Evolutionary conservation across 2,329 filamentous ascomycete species (phyloP), one percentile per base, ranked within the genome.

Genomic region (Penicillium griseofulvum): DNA sequence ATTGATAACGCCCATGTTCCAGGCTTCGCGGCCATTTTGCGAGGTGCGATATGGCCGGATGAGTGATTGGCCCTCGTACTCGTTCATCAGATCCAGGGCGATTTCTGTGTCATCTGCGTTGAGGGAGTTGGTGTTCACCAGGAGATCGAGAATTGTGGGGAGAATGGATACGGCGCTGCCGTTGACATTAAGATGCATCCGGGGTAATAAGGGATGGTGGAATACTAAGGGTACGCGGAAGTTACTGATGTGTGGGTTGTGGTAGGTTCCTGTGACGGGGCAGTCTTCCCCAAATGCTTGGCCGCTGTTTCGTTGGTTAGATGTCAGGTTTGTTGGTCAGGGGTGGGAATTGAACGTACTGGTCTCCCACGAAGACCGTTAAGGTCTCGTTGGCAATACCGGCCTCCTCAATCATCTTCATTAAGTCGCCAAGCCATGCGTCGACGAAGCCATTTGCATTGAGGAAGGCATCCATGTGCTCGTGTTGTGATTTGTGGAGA

Each of bases 11-110:
- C 59, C 60, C 34, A 71, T 65, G 45, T 70, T 67, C 69, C 69
- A 71, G 12, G 65, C 61, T 47, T 68, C 64, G 16, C 73, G 65
- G 16, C 73, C 74, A 50, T 71, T 67, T 29, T 74, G 64, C 6
- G 60, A 59, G 6, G 67, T 47, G 43, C 69, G 64, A 55, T 71
- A 75, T 0, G 74, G 74, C 2, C 77, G 72, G 43, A 79, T 71
- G 8, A 79, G 66, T 0, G 75, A 78, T 56, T 78, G 77, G 10
- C 75, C 77, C 64, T 79, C 74, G 60, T 79, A 79, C 48, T 77
- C 71, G 28, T 75, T 70, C 9, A 76, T 67, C 2, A 80, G 62
- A 48, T 76, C 71, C 3, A 65, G 60, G 11, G 74, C 75, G 6
- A 70, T 68, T 1, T 61, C 55, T 3, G 60, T 63, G 52, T 74